Conservation (phyloP, 176 grass and related monocot genomes). For the Carex kokanica region DNA sequence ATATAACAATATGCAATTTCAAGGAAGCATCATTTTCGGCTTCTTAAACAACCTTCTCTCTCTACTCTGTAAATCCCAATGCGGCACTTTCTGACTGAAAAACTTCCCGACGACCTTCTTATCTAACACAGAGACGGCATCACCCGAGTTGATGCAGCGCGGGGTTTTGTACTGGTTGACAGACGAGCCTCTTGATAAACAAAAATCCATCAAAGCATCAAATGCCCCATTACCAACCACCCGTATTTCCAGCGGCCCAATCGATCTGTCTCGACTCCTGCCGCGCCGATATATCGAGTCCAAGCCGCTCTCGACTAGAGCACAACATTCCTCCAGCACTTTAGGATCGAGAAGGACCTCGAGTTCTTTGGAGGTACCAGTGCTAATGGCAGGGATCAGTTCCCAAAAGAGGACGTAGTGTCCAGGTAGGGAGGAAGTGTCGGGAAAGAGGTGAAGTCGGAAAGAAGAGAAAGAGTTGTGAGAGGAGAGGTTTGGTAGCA, state of each 20-base stretch:
- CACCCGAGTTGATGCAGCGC: slow-evolving; percentile 58
- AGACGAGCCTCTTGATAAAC: slow-evolving; percentile 61
- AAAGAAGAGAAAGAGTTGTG: too few relatives aligned
- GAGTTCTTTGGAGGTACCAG: background rate
- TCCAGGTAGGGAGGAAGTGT: too few relatives aligned
- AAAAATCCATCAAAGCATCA: slow-evolving; percentile 74
- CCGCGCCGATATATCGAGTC: slow-evolving; percentile 64
- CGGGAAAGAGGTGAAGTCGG: too few relatives aligned
- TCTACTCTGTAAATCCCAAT: slow-evolving; percentile 55
- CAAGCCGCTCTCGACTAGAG: slow-evolving; percentile 42
- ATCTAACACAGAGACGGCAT: slow-evolving; percentile 49
- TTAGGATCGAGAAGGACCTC: background rate
- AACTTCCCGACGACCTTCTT: slow-evolving; percentile 41
- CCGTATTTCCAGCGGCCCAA: slow-evolving; percentile 66
- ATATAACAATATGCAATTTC: background rate
- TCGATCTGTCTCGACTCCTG: slow-evolving; percentile 45
- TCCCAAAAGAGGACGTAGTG: too few relatives aligned
- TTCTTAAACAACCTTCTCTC: background rate
- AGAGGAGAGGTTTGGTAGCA: too few relatives aligned
- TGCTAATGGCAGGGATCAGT: background rate
- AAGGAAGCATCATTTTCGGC: background rate
- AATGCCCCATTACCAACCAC: slow-evolving; percentile 54
- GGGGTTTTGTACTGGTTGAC: slow-evolving; percentile 94
- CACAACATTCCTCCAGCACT: slow-evolving; percentile 49
- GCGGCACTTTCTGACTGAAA: slow-evolving; percentile 43